Conservation (phyloP, 306 rosid genomes). For the Abrus precatorius region DNA sequence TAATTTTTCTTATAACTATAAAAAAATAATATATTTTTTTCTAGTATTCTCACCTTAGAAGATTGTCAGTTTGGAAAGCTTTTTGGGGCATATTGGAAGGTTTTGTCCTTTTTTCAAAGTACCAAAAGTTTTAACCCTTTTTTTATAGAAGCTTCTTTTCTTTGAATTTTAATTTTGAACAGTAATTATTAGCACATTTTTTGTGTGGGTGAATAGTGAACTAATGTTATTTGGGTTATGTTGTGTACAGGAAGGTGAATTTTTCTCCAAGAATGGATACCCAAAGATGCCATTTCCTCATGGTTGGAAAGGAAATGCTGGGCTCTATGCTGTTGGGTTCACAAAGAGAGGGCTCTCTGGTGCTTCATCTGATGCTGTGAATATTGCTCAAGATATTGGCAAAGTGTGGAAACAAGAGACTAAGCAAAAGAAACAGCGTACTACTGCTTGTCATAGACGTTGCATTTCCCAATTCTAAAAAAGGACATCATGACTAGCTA, state of each 20-base stretch:
- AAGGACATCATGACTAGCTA: not conserved
- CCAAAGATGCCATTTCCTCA: constrained; percentile 86
- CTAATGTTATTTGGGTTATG: constrained; percentile 49
- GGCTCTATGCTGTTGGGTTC: constrained; percentile 92
- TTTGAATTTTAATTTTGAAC: not conserved
- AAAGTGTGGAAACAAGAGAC: constrained; percentile 80
- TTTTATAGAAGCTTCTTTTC: constrained; percentile 41
- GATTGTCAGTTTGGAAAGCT: constrained; percentile 40
- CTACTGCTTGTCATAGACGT: constrained; percentile 80
- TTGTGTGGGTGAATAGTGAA: not conserved
- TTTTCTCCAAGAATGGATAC: constrained; percentile 81
- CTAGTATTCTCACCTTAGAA: constrained; percentile 26
- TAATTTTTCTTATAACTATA: not conserved
- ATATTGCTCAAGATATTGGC: constrained; percentile 83
- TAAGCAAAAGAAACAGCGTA: constrained; percentile 67
- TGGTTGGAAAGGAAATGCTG: constrained; percentile 90
- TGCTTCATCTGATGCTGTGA: constrained; percentile 82
- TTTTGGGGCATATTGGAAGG: constrained; percentile 12
- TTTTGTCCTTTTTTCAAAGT: constrained; percentile 30
- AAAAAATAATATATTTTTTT: not conserved
- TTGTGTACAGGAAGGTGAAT: constrained; percentile 78
- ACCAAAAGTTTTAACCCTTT: not conserved
- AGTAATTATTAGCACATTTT: not conserved
- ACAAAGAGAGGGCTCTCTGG: constrained; percentile 97
- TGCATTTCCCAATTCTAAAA: constrained; percentile 89